phyloP scores from a whole-genome alignment of 257 asterid genomes.

The Primulina tabacum region DNA sequence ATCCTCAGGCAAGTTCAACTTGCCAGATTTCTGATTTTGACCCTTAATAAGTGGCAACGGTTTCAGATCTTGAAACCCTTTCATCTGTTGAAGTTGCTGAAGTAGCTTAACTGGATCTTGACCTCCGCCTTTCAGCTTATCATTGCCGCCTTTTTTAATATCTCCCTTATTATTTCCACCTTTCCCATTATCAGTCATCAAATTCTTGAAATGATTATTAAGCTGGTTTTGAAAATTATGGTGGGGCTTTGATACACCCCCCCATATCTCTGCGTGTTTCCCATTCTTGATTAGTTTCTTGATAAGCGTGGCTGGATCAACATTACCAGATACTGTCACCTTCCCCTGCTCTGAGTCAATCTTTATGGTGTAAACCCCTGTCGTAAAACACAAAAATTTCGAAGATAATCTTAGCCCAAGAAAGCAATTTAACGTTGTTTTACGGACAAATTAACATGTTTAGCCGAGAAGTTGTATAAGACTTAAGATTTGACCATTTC shows the following conservation, averaged over 20 bases:
- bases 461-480: background rate
- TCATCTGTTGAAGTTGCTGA: conserved; percentile 44
- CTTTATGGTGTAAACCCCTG: conserved; percentile 74
- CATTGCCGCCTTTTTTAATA: conserved; percentile 34
- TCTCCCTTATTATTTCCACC: conserved; percentile 46
- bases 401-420: background rate
- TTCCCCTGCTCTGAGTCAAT: conserved; percentile 86
- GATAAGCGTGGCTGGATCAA: conserved; percentile 74
- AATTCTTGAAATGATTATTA: conserved; percentile 53
- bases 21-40: conserved; percentile 55
- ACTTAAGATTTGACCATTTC: background rate
- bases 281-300: conserved; percentile 79
- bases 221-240: conserved; percentile 44
- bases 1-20: conserved; percentile 48
- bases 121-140: conserved; percentile 27
- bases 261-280: conserved; percentile 83
- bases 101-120: conserved; percentile 29
- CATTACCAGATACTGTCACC: conserved; percentile 86
- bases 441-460: background rate
- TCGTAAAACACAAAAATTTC: background rate
- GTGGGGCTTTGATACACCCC: conserved; percentile 75
- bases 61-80: conserved; percentile 56
- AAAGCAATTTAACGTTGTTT: background rate
- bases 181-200: conserved; percentile 48
- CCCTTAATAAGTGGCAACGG: conserved; percentile 40